phyloP scores from a whole-genome alignment of 495 filamentous ascomycete genomes.

The Neurospora tetrasperma region DNA sequence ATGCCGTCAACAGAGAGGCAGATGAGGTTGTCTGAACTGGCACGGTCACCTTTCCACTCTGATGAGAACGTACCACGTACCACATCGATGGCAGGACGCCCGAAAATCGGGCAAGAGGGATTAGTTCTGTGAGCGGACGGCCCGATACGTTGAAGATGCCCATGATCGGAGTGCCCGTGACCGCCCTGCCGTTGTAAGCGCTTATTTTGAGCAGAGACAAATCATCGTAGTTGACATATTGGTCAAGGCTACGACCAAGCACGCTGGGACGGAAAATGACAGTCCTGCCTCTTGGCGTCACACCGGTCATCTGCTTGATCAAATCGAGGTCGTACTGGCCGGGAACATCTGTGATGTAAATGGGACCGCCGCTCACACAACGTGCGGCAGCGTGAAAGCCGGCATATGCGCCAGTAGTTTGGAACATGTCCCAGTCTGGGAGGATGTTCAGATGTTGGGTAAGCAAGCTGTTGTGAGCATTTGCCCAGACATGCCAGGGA shows the following conservation, averaged over 20 bases:
- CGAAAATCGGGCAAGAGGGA: constrained; percentile 60
- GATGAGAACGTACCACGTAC: constrained; percentile 67
- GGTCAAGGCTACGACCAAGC: constrained; percentile 56
- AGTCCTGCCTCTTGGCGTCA: constrained; percentile 55
- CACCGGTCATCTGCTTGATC: constrained; percentile 64
- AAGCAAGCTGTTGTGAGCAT: constrained; percentile 82
- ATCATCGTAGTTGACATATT: constrained; percentile 66
- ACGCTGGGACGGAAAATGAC: constrained; percentile 68
- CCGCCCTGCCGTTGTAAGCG: constrained; percentile 52
- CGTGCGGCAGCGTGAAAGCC: constrained; percentile 82
- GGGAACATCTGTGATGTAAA: constrained; percentile 87
- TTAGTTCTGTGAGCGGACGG: constrained; percentile 47
- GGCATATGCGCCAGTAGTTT: constrained; percentile 67
- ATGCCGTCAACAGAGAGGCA: constrained; percentile 43
- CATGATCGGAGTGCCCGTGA: constrained; percentile 62
- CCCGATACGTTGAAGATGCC: constrained; percentile 74
- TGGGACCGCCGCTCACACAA: constrained; percentile 81
- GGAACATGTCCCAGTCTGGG: constrained; percentile 99
- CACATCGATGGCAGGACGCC: constrained; percentile 44
- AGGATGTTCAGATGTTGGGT: constrained; percentile 48
- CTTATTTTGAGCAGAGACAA: constrained; percentile 64
- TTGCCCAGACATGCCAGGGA: constrained; percentile 89
- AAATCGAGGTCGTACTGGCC: constrained; percentile 65
- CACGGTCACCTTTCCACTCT: constrained; percentile 51
- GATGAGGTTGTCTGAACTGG: constrained; percentile 31